These are phyloP conservation scores for Karstenula rhodostoma DNA, from an alignment of 2,329 filamentous ascomycete genomes.

Conservation along the genomic window DNA sequence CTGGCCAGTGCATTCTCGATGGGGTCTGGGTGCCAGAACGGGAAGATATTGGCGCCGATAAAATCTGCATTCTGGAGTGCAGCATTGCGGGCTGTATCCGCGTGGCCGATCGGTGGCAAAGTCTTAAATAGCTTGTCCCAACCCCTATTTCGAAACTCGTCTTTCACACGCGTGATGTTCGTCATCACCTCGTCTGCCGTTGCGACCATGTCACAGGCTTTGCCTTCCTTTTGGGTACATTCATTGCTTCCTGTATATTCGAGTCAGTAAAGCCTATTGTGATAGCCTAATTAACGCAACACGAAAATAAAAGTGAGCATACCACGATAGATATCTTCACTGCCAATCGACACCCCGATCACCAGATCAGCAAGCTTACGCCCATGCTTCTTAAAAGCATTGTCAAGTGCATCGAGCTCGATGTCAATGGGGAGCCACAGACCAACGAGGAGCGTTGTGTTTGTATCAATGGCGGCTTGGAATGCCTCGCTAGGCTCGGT, in stretches of 20 bases:
- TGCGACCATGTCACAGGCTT: constrained; percentile 65
- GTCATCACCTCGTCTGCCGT: constrained; percentile 67
- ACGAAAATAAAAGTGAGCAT: background rate
- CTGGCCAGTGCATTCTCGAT: constrained; percentile 51
- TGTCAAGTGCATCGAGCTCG: constrained; percentile 41
- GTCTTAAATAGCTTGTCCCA: constrained; percentile 9
- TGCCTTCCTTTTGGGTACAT: constrained; percentile 12
- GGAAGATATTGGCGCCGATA: constrained; percentile 44
- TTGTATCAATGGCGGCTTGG: constrained; percentile 42
- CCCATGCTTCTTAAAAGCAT: constrained; percentile 43
- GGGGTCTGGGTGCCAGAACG: constrained; percentile 38
- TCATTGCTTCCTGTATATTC: background rate
- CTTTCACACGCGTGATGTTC: constrained; percentile 56
- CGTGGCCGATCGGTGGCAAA: constrained; percentile 38
- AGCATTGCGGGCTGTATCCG: constrained; percentile 41
- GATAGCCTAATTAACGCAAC: background rate
- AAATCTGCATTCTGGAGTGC: constrained; percentile 42
- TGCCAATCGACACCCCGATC: constrained; percentile 45
- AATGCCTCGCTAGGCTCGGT: constrained; percentile 66
- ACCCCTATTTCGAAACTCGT: constrained; percentile 50
- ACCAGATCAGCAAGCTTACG: constrained; percentile 60
- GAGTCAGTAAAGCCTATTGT: background rate
- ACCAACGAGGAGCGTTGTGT: constrained; percentile 43
- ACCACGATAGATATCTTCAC: constrained; percentile 67
- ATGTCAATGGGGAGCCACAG: constrained; percentile 37